These are phyloP conservation scores for Hanseniaspora occidentalis DNA, from an alignment of 805 yeast genomes.

Conservation along the genomic window DNA sequence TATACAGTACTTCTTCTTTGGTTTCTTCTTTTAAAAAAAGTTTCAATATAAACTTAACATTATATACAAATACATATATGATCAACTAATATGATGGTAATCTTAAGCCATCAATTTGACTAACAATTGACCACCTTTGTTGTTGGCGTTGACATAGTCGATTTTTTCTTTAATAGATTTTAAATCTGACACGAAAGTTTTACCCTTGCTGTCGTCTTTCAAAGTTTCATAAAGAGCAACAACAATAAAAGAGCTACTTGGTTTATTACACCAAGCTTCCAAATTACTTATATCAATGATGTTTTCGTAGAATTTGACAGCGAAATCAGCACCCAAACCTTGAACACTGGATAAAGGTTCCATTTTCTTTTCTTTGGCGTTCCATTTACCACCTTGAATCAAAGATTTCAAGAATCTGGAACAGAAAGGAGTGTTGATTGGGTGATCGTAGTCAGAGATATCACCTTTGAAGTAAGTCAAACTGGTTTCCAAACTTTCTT, in stretches of 20 bases:
- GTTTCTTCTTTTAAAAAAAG: no score
- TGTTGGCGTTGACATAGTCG: constrained; percentile 31
- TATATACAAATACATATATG: neutral
- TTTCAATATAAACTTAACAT: neutral
- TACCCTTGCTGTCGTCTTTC: constrained; percentile 29
- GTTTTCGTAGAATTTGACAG: constrained; percentile 37
- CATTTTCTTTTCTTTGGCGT: constrained; percentile 43
- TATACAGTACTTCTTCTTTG: no score
- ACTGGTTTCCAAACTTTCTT: constrained; percentile 41
- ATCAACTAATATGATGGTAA: no score
- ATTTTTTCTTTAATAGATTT: constrained; percentile 35
- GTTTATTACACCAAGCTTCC: constrained; percentile 54
- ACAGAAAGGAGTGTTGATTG: constrained; percentile 59
- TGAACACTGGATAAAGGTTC: constrained; percentile 31
- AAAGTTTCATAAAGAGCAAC: constrained; percentile 68
- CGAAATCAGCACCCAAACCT: constrained; percentile 49
- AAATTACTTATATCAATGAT: constrained; percentile 41
- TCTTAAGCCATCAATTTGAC: constrained; percentile 25
- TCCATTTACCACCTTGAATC: constrained; percentile 81
- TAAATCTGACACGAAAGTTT: constrained; percentile 40
- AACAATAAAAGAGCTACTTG: constrained; percentile 66
- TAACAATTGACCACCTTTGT: constrained; percentile 55
- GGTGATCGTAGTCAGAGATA: constrained; percentile 50
- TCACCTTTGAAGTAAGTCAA: constrained; percentile 55
- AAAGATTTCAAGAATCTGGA: constrained; percentile 63